These are phyloP conservation scores for Scutellaria baicalensis DNA, from an alignment of 257 asterid genomes.

Conservation along the genomic window DNA sequence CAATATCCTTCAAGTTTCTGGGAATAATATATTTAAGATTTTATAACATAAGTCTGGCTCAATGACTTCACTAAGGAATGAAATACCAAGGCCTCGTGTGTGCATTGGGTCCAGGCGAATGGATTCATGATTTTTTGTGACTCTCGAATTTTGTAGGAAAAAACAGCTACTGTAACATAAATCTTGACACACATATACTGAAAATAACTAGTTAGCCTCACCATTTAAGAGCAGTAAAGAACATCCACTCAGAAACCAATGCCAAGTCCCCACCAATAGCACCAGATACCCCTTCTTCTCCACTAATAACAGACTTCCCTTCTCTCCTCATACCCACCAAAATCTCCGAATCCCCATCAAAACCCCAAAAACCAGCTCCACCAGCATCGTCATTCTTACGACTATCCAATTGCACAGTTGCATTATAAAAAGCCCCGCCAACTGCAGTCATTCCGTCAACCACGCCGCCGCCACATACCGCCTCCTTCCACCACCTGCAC, in stretches of 20 bases:
- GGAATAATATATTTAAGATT: not conserved
- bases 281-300: conserved; percentile 25
- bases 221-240: conserved; percentile 64
- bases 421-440: conserved; percentile 26
- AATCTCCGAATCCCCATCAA: conserved; percentile 27
- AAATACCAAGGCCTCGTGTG: too few relatives aligned
- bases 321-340: conserved; percentile 35
- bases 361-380: conserved; percentile 10
- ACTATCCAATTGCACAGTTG: conserved; percentile 19
- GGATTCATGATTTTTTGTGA: too few relatives aligned
- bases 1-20: not conserved
- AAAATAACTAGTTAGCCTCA: conserved; percentile 3
- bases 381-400: not conserved
- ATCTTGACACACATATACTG: not conserved
- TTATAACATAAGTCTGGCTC: too few relatives aligned
- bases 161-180: not conserved
- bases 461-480: conserved; percentile 24
- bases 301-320: conserved; percentile 27
- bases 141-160: not conserved
- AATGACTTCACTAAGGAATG: not conserved
- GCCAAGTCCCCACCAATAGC: conserved; percentile 40
- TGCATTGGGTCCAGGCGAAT: too few relatives aligned
- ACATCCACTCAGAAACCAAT: conserved; percentile 77
- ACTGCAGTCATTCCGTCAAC: conserved; percentile 13
- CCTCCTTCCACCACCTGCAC: conserved; percentile 60